A percentile compares a stretch with the other conserved stretches of the same genome.
phyloP scores from a whole-genome alignment of 306 rosid species.

The Urtica urens region DNA sequence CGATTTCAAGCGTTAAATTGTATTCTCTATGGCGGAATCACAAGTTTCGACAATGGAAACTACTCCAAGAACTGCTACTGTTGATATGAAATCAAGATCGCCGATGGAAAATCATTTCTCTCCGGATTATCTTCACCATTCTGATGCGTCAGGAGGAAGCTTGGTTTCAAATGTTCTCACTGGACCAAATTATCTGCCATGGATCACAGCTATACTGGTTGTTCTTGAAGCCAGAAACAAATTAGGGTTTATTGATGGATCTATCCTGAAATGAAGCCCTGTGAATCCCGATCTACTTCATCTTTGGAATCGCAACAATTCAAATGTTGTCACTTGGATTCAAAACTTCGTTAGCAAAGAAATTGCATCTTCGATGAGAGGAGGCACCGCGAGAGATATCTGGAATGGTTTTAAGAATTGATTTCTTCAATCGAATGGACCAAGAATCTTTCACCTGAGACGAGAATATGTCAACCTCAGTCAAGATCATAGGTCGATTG shows the following conservation, averaged over 20 bases:
- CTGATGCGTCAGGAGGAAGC: background rate
- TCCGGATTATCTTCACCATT: background rate
- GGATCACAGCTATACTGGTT: background rate
- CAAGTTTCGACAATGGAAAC: too few species aligned
- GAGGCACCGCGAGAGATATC: too few species aligned
- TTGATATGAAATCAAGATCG: too few species aligned
- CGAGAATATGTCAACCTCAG: too few species aligned
- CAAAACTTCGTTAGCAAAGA: background rate
- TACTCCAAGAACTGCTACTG: too few species aligned
- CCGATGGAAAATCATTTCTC: background rate
- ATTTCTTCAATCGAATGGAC: too few species aligned
- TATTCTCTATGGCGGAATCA: too few species aligned
- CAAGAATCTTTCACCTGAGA: too few species aligned
- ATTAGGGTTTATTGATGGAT: background rate
- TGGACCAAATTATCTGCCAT: background rate
- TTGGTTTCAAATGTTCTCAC: background rate
- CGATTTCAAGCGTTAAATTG: too few species aligned
- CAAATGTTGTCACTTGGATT: background rate
- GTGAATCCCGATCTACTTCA: background rate
- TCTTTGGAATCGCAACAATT: background rate
- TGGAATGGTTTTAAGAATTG: too few species aligned
- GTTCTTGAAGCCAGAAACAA: background rate
- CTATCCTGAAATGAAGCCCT: background rate
- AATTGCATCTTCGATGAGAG: background rate
- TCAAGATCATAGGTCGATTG: too few species aligned